Base-by-base conservation (phyloP, 148 eudicot species). In the Linanthus parryae region DNA sequence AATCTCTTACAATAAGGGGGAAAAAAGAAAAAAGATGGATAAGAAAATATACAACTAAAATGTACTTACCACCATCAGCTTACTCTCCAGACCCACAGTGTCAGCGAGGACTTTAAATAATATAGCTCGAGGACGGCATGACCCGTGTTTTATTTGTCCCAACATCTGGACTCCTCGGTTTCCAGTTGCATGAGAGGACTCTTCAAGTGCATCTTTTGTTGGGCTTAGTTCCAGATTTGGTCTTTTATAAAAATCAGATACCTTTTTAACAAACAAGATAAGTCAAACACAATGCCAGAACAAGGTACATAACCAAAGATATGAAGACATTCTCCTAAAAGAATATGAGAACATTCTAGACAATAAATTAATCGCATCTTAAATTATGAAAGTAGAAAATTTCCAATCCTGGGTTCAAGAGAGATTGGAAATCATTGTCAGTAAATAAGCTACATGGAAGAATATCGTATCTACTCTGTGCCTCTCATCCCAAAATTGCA, bases 61-160 rank as follows among this genome's bases (percentile, higher is more conserved):
- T n/a, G n/a, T n/a, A n/a, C 90, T 76, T 80, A 94, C 99, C 96
- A 80, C 94, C 79, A 94, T 65, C 48, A 94, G 85, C 60, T 69
- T 80, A 78, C 88, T 80, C 70, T 94, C 92, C 61, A 94, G 85
- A 60, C 96, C 99, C 49, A 94, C 92, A 63, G 96, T 61, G 67
- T 94, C 99, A 13, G 96, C 99, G 52, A 94, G 78, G 65, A 88
- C 85, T 75, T 94, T 94, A 58, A 94, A 94, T 44, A 94, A 71
- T 64, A 94, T 94, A 22, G 99, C 95, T 64, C 99, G 85, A 67
- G 96, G 88, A 52, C 95, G 90, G 72, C 99, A 88, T n/a, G 95
- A 80, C 65, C 96, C 96, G 61, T 88, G 78, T 68, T 81, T 88
- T 58, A 94, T 94, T 67, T 94, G 96, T 35, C 99, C 99, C 48